A percentile compares a stretch with the other conserved stretches of the same genome.
Evolutionary conservation across 768 basidiomycete species (phyloP).

Genomic region (Mycena pura): DNA sequence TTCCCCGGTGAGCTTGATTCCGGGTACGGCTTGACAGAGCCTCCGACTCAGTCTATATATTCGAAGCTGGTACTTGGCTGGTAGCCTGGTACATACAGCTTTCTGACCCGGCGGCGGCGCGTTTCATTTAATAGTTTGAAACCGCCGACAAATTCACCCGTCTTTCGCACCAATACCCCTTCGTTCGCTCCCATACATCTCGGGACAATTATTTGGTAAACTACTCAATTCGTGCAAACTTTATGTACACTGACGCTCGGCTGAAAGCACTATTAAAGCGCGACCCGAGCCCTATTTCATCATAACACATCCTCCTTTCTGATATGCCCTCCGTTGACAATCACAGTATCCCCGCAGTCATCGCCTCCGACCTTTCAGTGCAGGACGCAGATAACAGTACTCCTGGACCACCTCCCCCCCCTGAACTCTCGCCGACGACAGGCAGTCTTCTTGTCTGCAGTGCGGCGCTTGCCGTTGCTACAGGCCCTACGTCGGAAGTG

Average conservation of each 20-base stretch:
- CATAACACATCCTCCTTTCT: conserved; percentile 9
- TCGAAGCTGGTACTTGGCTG: conserved; percentile 17
- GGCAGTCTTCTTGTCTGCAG: conserved; percentile 34
- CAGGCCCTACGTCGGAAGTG: conserved; percentile 86
- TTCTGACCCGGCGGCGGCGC: conserved; percentile 13
- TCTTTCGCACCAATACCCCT: conserved; percentile 19
- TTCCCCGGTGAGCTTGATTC: conserved; percentile 16
- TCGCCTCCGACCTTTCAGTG: conserved; percentile 20
- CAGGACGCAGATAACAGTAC: not conserved
- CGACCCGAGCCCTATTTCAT: conserved; percentile 2
- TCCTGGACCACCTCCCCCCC: conserved; percentile 9
- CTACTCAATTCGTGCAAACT: conserved; percentile 22
- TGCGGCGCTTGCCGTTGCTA: conserved; percentile 95
- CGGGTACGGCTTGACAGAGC: conserved; percentile 10
- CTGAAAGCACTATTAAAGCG: conserved; percentile 20
- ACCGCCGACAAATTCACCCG: conserved; percentile 28
- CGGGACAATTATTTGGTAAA: conserved; percentile 30
- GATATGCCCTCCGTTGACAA: conserved; percentile 23
- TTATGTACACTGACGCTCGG: conserved; percentile 21
- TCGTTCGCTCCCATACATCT: conserved; percentile 18
- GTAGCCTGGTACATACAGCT: conserved; percentile 9
- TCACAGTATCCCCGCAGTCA: conserved; percentile 15
- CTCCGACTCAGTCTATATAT: conserved; percentile 9
- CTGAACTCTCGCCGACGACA: conserved; percentile 12
- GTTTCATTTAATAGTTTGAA: conserved; percentile 28